Conservation (phyloP, 345 rosid species). For the Alliaria petiolata region DNA sequence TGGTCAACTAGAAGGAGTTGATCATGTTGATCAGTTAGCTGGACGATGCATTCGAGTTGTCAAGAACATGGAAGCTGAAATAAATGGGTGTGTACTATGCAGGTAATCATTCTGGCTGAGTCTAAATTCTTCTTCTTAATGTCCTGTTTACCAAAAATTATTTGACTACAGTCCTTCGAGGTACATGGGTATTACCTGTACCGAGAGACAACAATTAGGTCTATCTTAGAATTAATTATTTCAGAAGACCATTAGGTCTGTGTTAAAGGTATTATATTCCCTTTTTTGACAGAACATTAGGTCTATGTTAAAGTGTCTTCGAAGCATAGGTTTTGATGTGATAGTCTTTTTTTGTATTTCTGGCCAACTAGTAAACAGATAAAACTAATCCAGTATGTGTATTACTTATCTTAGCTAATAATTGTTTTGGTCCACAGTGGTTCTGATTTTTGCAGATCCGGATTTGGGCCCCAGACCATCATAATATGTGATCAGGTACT, state of each 20-base stretch:
- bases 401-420: conserved; percentile 3
- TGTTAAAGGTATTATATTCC: neutral
- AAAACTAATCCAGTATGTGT: neutral
- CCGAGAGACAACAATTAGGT: conserved; percentile 1
- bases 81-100: conserved; percentile 90
- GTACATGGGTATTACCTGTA: neutral
- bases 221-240: neutral
- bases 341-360: conserved; percentile 4
- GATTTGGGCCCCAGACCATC: conserved; percentile 95
- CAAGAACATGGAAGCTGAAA: conserved; percentile 63
- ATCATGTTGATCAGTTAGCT: conserved; percentile 73
- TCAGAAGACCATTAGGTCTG: neutral
- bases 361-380: neutral
- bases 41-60: conserved; percentile 91
- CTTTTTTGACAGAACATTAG: neutral
- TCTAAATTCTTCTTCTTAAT: neutral
- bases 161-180: neutral
- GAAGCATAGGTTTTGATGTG: neutral
- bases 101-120: conserved; percentile 44
- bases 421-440: conserved; percentile 40
- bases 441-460: conserved; percentile 82
- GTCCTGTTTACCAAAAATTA: neutral
- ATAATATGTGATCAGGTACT: conserved; percentile 94
- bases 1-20: conserved; percentile 78
- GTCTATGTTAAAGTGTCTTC: neutral